These are phyloP conservation scores for Alternaria atra DNA, from an alignment of 2,329 filamentous ascomycete species.

Conservation along the genomic window DNA sequence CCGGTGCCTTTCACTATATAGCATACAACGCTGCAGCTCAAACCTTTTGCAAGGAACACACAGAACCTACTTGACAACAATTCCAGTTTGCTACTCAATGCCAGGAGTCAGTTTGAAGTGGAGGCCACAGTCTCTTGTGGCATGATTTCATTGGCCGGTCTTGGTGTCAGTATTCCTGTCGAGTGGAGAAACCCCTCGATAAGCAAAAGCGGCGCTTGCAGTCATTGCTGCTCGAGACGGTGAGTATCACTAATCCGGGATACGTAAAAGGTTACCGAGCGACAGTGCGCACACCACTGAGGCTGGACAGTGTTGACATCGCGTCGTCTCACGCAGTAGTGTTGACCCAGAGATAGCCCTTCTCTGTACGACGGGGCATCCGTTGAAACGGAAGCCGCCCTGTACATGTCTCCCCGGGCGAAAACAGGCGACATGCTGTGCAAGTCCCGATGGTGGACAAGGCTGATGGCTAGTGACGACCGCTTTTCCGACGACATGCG, in stretches of 20 bases:
- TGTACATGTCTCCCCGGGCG: neutral
- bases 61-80: no score
- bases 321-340: neutral
- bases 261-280: neutral
- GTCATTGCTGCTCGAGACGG: neutral
- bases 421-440: neutral
- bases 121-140: no score
- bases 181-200: no score
- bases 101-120: no score
- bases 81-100: no score
- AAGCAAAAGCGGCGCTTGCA: neutral
- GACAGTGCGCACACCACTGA: neutral
- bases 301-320: neutral
- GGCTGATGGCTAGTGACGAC: neutral
- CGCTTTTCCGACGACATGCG: neutral
- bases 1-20: neutral
- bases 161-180: no score
- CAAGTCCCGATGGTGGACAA: neutral
- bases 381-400: neutral
- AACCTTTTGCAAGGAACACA: neutral
- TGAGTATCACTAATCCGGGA: neutral
- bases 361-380: neutral
- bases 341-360: neutral
- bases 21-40: neutral
- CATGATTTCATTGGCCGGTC: no score